phyloP scores from a whole-genome alignment of 257 asterid species.

The Ligustrum vulgare region DNA sequence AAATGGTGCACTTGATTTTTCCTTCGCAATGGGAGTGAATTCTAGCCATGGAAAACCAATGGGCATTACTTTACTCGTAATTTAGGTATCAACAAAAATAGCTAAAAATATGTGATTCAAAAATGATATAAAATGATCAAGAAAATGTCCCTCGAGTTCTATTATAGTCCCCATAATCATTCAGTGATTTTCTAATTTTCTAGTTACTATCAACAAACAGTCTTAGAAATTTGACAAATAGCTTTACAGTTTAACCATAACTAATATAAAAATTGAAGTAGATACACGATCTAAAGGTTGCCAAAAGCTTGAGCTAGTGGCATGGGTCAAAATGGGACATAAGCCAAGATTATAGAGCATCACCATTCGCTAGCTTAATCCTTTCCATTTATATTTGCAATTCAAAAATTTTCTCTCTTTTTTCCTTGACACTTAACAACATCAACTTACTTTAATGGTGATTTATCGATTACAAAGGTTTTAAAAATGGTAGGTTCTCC shows the following conservation, averaged over 20 bases:
- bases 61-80: not conserved
- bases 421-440: not conserved
- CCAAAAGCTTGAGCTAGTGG: conserved; percentile 7
- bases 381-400: conserved; percentile 17
- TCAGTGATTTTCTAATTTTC: not conserved
- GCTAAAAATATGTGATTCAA: too few species aligned
- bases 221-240: not conserved
- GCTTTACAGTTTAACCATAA: not conserved
- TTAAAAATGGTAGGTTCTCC: not conserved
- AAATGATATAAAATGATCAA: too few species aligned
- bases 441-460: not conserved
- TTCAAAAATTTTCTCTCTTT: conserved; percentile 6
- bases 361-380: conserved; percentile 1
- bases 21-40: too few species aligned
- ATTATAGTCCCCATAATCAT: not conserved
- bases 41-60: too few species aligned
- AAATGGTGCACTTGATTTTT: too few species aligned
- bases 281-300: conserved; percentile 12
- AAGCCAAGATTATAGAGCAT: conserved; percentile 14
- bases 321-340: not conserved
- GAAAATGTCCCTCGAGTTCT: not conserved
- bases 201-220: not conserved
- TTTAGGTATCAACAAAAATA: not conserved
- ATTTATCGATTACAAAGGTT: not conserved
- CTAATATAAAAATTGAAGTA: not conserved